Conservation (phyloP, 1,139 yeast species). For the Taphrina wiesneri region DNA sequence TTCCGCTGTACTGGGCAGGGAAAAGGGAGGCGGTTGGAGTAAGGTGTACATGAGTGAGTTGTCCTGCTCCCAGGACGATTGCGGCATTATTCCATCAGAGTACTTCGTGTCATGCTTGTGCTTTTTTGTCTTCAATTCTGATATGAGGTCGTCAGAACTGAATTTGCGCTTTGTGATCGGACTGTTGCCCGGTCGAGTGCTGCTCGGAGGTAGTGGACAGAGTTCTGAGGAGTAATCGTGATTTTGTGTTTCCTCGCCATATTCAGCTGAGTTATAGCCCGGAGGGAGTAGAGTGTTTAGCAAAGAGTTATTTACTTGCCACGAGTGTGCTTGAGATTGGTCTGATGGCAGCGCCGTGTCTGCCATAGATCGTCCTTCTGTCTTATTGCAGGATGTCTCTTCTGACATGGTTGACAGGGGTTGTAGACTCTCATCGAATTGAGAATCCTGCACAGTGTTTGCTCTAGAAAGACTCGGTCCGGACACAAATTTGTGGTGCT, state of each 20-base stretch:
- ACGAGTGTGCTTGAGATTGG: background rate
- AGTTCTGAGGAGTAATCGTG: background rate
- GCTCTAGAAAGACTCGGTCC: background rate
- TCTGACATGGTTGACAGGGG: background rate
- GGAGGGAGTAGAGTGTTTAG: slow-evolving; percentile 11
- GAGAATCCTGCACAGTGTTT: slow-evolving; percentile 6
- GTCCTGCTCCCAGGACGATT: slow-evolving; percentile 7
- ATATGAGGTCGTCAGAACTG: background rate
- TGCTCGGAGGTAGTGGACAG: background rate
- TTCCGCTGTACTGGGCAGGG: background rate
- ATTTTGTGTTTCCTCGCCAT: background rate
- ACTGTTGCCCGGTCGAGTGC: background rate
- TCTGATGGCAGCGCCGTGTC: background rate
- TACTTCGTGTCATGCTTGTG: background rate
- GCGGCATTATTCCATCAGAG: background rate
- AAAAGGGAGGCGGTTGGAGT: background rate
- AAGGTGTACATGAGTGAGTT: slow-evolving; percentile 4
- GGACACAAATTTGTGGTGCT: background rate
- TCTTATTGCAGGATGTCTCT: background rate
- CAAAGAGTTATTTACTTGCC: background rate
- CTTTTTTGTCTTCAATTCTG: background rate
- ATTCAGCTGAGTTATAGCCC: background rate
- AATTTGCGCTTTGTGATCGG: background rate
- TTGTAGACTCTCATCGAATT: background rate
- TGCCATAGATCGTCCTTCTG: background rate